phyloP scores from a whole-genome alignment of 495 filamentous ascomycete species.

The Aspergillus homomorphus region DNA sequence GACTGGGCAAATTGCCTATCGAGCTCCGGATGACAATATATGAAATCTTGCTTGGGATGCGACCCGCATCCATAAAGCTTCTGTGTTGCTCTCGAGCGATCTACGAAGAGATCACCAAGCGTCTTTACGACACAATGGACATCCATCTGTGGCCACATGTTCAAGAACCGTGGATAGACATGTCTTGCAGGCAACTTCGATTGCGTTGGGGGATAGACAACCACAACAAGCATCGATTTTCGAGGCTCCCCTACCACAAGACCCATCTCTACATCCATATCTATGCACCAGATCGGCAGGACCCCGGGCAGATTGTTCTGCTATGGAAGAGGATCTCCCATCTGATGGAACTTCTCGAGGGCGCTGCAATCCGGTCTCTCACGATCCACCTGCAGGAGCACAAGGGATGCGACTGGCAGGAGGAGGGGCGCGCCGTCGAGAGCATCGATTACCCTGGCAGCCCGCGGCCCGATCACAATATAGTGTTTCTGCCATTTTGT shows the following conservation, averaged over 20 bases:
- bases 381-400: not conserved
- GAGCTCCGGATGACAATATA: not conserved
- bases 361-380: not conserved
- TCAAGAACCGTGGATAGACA: slow-evolving; percentile 2
- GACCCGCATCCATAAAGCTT: not conserved
- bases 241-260: slow-evolving; percentile 7
- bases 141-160: slow-evolving; percentile 4
- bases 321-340: slow-evolving; percentile 8
- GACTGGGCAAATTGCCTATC: not conserved
- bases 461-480: slow-evolving; percentile 3
- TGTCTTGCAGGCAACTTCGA: not conserved
- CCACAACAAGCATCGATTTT: not conserved
- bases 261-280: slow-evolving; percentile 9
- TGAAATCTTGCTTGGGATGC: not conserved
- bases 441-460: slow-evolving; percentile 3
- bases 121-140: slow-evolving; percentile 9
- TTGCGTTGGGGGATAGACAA: not conserved
- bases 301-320: slow-evolving; percentile 9
- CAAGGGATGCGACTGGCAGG: slow-evolving; percentile 10
- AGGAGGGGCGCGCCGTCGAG: not conserved
- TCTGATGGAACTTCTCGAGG: not conserved
- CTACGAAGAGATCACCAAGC: slow-evolving; percentile 8
- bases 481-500: slow-evolving; percentile 12
- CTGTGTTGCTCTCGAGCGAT: not conserved
- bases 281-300: slow-evolving; percentile 8